Evolutionary conservation across 805 yeast species (phyloP), one percentile per base, ranked within the genome.

Genomic region (Candida tibetensis): DNA sequence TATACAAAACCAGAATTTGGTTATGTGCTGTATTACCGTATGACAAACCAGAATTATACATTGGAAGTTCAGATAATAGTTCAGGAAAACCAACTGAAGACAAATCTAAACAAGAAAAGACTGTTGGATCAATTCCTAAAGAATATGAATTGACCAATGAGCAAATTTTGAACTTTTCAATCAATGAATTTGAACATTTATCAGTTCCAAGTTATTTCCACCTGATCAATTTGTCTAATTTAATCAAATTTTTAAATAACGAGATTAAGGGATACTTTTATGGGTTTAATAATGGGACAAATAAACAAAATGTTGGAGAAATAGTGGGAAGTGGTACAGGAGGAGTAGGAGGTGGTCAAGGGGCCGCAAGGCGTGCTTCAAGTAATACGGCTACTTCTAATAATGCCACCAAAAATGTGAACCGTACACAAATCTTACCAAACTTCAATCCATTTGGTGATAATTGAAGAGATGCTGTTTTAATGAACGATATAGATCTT

Each of bases 191-290:
- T 40, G 60, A 56, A 13, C 62, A 58, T 30, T 57, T 76, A 34
- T 44, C 63, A 3, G 49, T 51, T 17, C 76, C 79, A 10, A 70
- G 66, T 39, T 72, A 71, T 49, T 77, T 77, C 64, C 82, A 77
- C 46, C 71, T 71, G 50, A 64, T 65, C 29, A 74, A 76, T 40
- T 67, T 77, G 45, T 50, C 57, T 33, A 75, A 72, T 50, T 64
- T 77, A 45, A 58, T 77, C 26, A 62, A 64, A 6, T 61, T 70
- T 57, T 66, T 76, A 43, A 56, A 61, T 31, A 56, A 53, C 30
- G 81, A 77, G 41, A 48, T 64, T 9, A 45, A 58, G 26, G 74
- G 73, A 2, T 48, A 59, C 34, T 69, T 69, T 45, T 69, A 69
- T 42, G 74, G 74, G 5, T 69, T 69, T 45, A 57, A 56, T 39